Evolutionary conservation across 768 basidiomycete species (phyloP).

Genomic region (Calocera viscosa): DNA sequence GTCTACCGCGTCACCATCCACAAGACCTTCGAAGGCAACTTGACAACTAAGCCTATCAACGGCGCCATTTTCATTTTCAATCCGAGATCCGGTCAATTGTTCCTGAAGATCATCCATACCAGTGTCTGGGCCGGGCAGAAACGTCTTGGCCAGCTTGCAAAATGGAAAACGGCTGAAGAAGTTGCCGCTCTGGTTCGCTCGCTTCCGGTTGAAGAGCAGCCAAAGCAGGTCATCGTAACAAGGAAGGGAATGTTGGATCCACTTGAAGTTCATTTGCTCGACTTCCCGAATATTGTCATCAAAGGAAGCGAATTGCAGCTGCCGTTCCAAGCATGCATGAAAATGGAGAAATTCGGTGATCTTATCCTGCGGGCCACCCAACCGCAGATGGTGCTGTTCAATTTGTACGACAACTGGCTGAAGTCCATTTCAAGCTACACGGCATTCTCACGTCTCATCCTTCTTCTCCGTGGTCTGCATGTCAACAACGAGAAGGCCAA

Average conservation of each 20-base stretch:
- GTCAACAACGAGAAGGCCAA: slow-evolving; percentile 99
- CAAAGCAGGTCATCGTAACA: slow-evolving; percentile 98
- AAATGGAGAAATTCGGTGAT: slow-evolving; percentile 99
- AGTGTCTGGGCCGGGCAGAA: slow-evolving; percentile 99
- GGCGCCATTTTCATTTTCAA: slow-evolving; percentile 99
- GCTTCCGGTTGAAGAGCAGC: slow-evolving; percentile 98
- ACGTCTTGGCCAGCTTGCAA: slow-evolving; percentile 96
- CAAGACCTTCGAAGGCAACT: slow-evolving; percentile 99
- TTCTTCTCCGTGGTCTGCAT: slow-evolving; percentile 92
- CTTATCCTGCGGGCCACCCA: slow-evolving; percentile 92
- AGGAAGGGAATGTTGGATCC: slow-evolving; percentile 99
- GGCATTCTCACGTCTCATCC: slow-evolving; percentile 93
- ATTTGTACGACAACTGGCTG: slow-evolving; percentile 97
- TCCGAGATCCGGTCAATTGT: slow-evolving; percentile 93
- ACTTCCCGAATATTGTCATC: slow-evolving; percentile 99
- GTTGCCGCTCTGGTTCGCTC: slow-evolving; percentile 95
- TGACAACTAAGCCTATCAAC: slow-evolving; percentile 98
- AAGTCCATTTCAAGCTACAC: slow-evolving; percentile 99
- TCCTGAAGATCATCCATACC: slow-evolving; percentile 98
- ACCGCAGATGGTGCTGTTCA: slow-evolving; percentile 98
- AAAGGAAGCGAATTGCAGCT: slow-evolving; percentile 96
- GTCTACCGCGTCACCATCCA: slow-evolving; percentile 99
- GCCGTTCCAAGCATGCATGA: slow-evolving; percentile 99
- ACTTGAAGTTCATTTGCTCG: slow-evolving; percentile 93
- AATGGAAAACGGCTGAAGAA: slow-evolving; percentile 99